Base-by-base conservation (phyloP, 352 stramenopile species). In the Phytophthora quininea region DNA sequence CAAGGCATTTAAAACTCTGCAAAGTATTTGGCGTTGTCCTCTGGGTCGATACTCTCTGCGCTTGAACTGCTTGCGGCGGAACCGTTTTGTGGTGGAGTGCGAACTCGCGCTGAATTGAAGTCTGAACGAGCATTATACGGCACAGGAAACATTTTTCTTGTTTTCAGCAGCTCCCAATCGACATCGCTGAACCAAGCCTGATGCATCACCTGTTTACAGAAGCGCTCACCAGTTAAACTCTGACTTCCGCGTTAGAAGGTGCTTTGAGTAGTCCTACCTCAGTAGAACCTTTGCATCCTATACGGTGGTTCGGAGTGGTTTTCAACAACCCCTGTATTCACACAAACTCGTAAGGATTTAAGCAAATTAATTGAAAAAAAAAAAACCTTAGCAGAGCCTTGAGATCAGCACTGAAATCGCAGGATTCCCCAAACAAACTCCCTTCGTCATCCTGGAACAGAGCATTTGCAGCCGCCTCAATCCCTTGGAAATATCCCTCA, bases 11-110 rank as follows among this genome's bases (percentile, higher is more conserved):
- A 93, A 59, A 93, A 93, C 45, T 89, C 81, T 1, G 62, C 81
- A 67, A 93, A 93, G 45, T 82, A 90, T 58, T 84, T 90, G 1
- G 67, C 82, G 54, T 93, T 77, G 55, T 87, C 73, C 37, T 90
- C 79, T 9, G 85, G 58, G 45, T 91, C 81, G 56, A 93, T 91
- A 50, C 83, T 93, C 24, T 91, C 85, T 46, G 85, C 85, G 46
- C 85, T 93, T 3, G 82, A 91, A 0, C 84, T 42, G 32, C 67
- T 73, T 37, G 64, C 62, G 5, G n/a, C 47, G 7, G 4, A 30
- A 30, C 30, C 49, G 42, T 46, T 37, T 40, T 19, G 15, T 12
- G 52, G 31, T 31, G 35, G 7, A 31, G 43, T 57, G 0, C 51
- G 67, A 30, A 59, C 3, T 40, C 37, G 38, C 11, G 58, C 15